A percentile compares a stretch with the other conserved stretches of the same genome.
phyloP scores from a whole-genome alignment of 140 eudicot genomes.

The Senecio squalidus region DNA sequence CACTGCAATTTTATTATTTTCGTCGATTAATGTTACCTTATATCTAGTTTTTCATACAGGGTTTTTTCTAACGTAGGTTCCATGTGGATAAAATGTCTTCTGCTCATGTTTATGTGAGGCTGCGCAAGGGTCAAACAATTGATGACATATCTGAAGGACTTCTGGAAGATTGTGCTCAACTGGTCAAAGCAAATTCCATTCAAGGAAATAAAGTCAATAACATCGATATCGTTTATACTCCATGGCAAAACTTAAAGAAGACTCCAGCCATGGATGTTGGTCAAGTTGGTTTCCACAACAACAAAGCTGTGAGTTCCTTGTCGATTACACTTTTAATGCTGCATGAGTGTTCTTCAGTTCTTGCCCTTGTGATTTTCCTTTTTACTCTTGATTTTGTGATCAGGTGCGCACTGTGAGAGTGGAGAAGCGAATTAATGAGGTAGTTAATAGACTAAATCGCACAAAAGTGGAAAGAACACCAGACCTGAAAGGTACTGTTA shows the following conservation, averaged over 20 bases:
- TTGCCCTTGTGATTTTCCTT: not conserved
- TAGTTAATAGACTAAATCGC: constrained; percentile 81
- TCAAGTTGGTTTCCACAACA: constrained; percentile 95
- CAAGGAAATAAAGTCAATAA: constrained; percentile 98
- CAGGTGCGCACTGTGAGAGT: constrained; percentile 96
- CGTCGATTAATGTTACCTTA: constrained; percentile 22
- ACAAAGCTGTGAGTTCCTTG: constrained; percentile 55
- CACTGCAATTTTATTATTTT: not conserved
- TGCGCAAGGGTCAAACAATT: constrained; percentile 79
- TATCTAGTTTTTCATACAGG: constrained; percentile 36
- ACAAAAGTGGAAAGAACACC: constrained; percentile 94
- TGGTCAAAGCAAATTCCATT: constrained; percentile 97
- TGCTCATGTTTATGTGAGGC: constrained; percentile 91
- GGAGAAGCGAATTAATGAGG: constrained; percentile 94
- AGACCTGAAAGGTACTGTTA: constrained; percentile 70
- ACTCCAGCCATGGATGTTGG: constrained; percentile 99
- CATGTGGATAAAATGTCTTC: constrained; percentile 99
- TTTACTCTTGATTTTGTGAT: constrained; percentile 6
- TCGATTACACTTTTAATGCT: not conserved
- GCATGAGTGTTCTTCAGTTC: not conserved
- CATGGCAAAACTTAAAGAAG: constrained; percentile 94
- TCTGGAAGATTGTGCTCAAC: constrained; percentile 93
- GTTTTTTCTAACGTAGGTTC: constrained; percentile 61
- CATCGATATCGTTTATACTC: constrained; percentile 95
- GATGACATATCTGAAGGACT: constrained; percentile 92